A percentile compares a stretch with the other conserved stretches of the same genome.
Evolutionary conservation across 148 eudicot genomes (phyloP).

Genomic region (Spergularia marina): DNA sequence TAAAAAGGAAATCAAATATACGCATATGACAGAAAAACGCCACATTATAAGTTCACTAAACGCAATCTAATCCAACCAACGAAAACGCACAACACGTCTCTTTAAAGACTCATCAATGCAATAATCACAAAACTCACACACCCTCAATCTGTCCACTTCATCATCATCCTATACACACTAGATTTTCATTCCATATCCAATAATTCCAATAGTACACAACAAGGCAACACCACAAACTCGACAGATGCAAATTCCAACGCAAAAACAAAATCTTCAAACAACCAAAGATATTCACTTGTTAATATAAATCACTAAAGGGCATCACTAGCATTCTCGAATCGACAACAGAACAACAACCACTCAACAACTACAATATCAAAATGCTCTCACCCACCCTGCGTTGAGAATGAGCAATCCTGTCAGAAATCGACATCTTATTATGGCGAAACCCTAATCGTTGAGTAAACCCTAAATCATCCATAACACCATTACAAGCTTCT

Average conservation of each 20-base stretch:
- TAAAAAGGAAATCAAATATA: background rate
- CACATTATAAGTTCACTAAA: no score
- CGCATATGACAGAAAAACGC: background rate
- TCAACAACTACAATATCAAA: background rate
- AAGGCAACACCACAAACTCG: background rate
- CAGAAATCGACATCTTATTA: slow-evolving; percentile 63
- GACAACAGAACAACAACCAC: background rate
- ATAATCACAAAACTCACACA: background rate
- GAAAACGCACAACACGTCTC: background rate
- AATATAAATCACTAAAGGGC: background rate
- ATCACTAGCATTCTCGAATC: background rate
- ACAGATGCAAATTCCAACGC: background rate
- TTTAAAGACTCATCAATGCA: background rate
- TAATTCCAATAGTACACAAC: background rate
- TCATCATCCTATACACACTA: no score
- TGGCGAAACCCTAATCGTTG: slow-evolving; percentile 56
- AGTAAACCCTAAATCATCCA: slow-evolving; percentile 84
- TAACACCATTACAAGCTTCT: slow-evolving; percentile 53
- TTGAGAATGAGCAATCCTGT: slow-evolving; percentile 50
- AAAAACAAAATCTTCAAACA: background rate
- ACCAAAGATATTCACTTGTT: background rate
- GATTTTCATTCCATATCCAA: background rate
- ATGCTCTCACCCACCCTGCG: slow-evolving; percentile 68
- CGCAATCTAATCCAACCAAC: background rate
- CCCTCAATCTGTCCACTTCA: no score